Percentiles rank a stretch among this genome's conserved stretches.
Evolutionary conservation across 2,329 filamentous ascomycete genomes (phyloP).

Genomic region (Emmonsiellopsis sp.): DNA sequence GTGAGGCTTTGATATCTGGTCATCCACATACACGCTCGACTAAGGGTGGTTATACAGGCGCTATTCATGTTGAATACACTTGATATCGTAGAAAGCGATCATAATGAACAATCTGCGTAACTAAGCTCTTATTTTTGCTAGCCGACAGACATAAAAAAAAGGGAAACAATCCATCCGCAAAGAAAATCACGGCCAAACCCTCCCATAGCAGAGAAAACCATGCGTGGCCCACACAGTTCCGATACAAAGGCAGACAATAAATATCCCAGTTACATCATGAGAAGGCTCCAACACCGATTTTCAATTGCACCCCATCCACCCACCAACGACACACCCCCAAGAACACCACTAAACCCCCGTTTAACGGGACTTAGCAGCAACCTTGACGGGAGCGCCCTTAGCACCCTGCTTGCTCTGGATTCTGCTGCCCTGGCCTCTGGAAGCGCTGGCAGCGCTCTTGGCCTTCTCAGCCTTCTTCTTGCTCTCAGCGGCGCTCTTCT

Average conservation of each 20-base stretch:
- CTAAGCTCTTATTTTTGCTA: neutral
- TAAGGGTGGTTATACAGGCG: no score
- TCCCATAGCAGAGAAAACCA: neutral
- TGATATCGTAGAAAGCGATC: neutral
- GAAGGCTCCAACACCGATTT: neutral
- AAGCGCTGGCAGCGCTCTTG: conserved; percentile 66
- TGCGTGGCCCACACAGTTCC: neutral
- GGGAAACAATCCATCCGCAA: conserved; percentile 1
- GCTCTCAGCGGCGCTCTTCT: conserved; percentile 79
- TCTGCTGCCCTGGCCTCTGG: conserved; percentile 68
- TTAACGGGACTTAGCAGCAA: conserved; percentile 80
- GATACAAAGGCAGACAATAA: neutral
- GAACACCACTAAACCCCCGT: neutral
- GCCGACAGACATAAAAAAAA: conserved; percentile 1
- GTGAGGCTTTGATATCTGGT: no score
- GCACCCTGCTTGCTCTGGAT: conserved; percentile 95
- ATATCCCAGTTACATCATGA: neutral
- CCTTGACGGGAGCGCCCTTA: conserved; percentile 82
- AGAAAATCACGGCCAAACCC: neutral
- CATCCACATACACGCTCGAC: no score
- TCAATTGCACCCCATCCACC: neutral
- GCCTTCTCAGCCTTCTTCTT: conserved; percentile 99
- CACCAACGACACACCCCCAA: neutral
- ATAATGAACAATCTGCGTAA: neutral
- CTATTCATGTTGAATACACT: no score